Base-by-base conservation (phyloP, 2,329 filamentous ascomycete species). In the Colletotrichum phormii region DNA sequence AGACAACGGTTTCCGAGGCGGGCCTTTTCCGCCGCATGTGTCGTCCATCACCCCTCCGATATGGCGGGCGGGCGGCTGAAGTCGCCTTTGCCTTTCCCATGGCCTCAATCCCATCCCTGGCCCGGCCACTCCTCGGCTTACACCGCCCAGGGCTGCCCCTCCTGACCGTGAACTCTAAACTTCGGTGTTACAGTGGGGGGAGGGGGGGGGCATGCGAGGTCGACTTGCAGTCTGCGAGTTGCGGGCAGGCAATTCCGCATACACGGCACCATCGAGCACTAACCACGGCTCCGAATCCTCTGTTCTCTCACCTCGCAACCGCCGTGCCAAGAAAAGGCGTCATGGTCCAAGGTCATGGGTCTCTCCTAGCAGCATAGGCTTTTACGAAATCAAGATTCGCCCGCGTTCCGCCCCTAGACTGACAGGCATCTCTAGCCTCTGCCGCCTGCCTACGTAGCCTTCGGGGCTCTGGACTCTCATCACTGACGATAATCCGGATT, bases 41-140 rank as follows among this genome's bases (percentile, higher is more conserved):
- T 55, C 53, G 53, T 49, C 18, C 42, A 49, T 11, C 42, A 49
- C 42, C 42, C 42, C 42, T 49, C 42, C 42, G 18, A 29, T 18
- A n/a, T 58, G 26, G n/a, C 18, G 18, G 46, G 33, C 29, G 46
- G 35, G 63, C 42, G 55, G 18, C 51, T 60, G 66, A 70, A 58
- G 71, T 72, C 66, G 53, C 61, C 60, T 72, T 72, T 72, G 71
- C 54, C 71, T 72, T 68, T 63, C 55, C 53, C 64, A 64, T 46
- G 53, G 12, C n/a, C 35, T 66, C 54, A 67, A 60, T 55, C 67
- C 67, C 61, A 71, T 71, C 42, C 63, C 68, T 60, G 42, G 22
- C 29, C 31, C 46, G 24, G 31, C 62, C 51, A 49, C 60, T 29
- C 42, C 53, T 64, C 24, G 35, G 18, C 35, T 26, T 60, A 35